These are phyloP conservation scores for Pyrrhoderma noxium DNA, from an alignment of 1,284 basidiomycete genomes.

Conservation along the genomic window DNA sequence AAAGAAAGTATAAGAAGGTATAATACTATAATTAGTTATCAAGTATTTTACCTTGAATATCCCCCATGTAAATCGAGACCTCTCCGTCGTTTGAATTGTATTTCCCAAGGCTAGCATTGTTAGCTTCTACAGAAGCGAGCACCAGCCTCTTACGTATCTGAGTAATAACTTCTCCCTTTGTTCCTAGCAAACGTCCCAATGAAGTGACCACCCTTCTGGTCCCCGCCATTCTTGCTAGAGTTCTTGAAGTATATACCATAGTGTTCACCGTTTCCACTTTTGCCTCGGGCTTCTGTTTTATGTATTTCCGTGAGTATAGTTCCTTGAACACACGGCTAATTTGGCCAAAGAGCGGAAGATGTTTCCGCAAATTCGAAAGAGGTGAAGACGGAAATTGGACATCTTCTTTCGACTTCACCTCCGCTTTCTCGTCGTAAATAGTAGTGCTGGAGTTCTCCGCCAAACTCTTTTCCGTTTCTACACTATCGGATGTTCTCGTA, in stretches of 20 bases:
- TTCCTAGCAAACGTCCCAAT: conserved; percentile 67
- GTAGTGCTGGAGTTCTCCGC: neutral
- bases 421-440: neutral
- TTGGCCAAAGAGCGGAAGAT: neutral
- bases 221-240: conserved; percentile 69
- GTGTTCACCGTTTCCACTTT: conserved; percentile 8
- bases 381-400: neutral
- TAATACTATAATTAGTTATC: neutral
- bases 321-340: neutral
- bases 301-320: neutral
- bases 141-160: conserved; percentile 72
- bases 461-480: neutral
- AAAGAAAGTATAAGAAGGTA: conserved; percentile 9
- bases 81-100: conserved; percentile 33
- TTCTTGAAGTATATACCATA: conserved; percentile 30
- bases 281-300: neutral
- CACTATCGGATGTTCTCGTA: neutral
- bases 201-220: conserved; percentile 80
- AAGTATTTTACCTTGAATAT: conserved; percentile 70
- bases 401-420: neutral
- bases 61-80: conserved; percentile 84
- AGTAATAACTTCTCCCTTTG: conserved; percentile 80
- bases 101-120: neutral
- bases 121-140: conserved; percentile 19
- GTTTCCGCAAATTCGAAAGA: neutral